A percentile compares a stretch with the other conserved stretches of the same genome.
phyloP scores from a whole-genome alignment of 2,329 filamentous ascomycete species.

The Raffaelea deltoideospora region DNA sequence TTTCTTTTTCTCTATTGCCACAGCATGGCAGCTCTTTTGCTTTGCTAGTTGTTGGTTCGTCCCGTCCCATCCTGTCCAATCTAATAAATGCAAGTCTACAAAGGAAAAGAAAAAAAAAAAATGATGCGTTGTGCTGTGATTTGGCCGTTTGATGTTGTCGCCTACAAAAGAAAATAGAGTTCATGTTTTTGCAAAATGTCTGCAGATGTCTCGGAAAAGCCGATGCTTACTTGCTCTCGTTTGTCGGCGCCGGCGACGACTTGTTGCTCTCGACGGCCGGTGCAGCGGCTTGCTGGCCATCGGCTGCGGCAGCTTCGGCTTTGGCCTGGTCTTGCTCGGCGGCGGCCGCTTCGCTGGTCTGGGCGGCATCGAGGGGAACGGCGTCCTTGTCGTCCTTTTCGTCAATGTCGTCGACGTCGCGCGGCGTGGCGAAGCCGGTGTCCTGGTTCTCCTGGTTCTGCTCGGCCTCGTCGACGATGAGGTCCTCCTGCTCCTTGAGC shows the following conservation, averaged over 20 bases:
- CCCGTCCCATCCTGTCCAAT: not conserved
- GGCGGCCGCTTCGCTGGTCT: conserved; percentile 37
- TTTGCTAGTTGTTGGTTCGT: no score
- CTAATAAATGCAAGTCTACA: no score
- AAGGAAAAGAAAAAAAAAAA: not conserved
- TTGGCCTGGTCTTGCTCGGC: conserved; percentile 37
- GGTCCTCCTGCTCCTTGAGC: conserved; percentile 92
- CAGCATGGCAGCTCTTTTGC: no score
- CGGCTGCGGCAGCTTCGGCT: conserved; percentile 26
- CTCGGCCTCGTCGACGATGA: conserved; percentile 93
- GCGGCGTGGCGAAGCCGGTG: conserved; percentile 57
- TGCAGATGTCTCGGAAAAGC: not conserved
- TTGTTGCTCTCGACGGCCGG: conserved; percentile 27
- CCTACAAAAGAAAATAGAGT: not conserved
- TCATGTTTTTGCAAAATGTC: not conserved
- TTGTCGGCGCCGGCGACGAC: not conserved
- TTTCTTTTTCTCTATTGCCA: no score
- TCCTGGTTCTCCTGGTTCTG: conserved; percentile 72
- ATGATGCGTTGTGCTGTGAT: not conserved
- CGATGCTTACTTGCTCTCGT: not conserved
- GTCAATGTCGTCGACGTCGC: conserved; percentile 85
- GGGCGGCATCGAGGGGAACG: conserved; percentile 27
- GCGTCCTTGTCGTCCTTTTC: conserved; percentile 69
- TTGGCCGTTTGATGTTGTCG: not conserved
- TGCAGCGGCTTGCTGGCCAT: conserved; percentile 24